Evolutionary conservation across 1,284 basidiomycete genomes (phyloP), one percentile per base, ranked within the genome.

Genomic region (Malassezia vespertilionis): DNA sequence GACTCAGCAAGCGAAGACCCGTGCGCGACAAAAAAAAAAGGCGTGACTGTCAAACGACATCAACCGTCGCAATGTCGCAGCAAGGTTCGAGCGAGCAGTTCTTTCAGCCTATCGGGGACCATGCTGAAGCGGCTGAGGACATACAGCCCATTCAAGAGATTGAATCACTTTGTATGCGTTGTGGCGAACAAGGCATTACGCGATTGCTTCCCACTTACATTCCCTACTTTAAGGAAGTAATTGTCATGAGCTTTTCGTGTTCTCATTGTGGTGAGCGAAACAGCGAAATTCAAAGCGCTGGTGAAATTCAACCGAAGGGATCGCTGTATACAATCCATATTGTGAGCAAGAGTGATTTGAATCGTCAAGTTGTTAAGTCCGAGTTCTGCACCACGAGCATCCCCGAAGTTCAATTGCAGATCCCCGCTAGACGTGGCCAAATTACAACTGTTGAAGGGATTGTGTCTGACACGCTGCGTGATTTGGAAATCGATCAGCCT

Each of bases 401-500:
- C 47, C 86, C 88, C 27, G 88, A 96, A 68, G 80, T 84, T 58
- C 81, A 89, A 61, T 78, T 97, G 58, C 93, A 88, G 9, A 86
- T 97, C 33, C 91, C 91, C 0, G 60, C 68, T 9, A 78, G 79
- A 15, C 80, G 86, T 28, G 91, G 91, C 2, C 89, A 95, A 69
- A 79, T 97, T 10, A 96, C 91, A 12, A 99, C 89, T 4, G 78
- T 97, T 44, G 93, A 99, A 72, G 91, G 91, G 34, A 78, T 97
- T 57, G 73, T 99, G 33, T 79, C 83, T 18, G 84, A 93, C 60
- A 82, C 89, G 26, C 75, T 86, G 23, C 75, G 82, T 1, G 93
- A 97, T 75, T 78, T 97, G 30, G 76, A 77, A 56, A 74, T 79
- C 46, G 84, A 88, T 58, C 93, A 97, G 69, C 86, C 88, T 0